Evolutionary conservation across 2,329 filamentous ascomycete genomes (phyloP), one percentile per base, ranked within the genome.

Genomic region (Pseudogymnoascus sp.): DNA sequence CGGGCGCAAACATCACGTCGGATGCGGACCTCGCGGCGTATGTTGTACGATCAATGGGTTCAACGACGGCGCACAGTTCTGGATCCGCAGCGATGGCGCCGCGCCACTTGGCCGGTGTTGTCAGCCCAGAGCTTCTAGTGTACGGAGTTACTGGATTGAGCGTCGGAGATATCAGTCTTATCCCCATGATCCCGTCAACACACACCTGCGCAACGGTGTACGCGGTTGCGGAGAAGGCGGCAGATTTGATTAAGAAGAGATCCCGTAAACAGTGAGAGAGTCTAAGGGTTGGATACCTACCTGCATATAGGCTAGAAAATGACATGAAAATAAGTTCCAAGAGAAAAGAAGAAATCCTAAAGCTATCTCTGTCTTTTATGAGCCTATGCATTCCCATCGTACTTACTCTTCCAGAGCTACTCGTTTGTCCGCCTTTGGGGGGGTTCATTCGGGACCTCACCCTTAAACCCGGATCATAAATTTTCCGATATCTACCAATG

Each of bases 31-130:
- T 73, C 8, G 64, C 60, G 8, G 66, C 67, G 26, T 72, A 67
- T 62, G 61, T 73, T 40, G 72, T 69, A 62, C 46, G 66, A 28
- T 69, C 53, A 40, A 67, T 78, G 8, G 56, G 26, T 72, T 75
- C 64, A 75, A 68, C 75, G 2, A 75, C 76, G 62, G 78, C 77
- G 65, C 77, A 80, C 70, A 73, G 5, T 35, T 56, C 50, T 19
- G 77, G 67, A 6, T 64, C 64, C 6, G 62, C 59, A 40, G 60
- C 65, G n/a, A 68, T 65, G 65, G 59, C 56, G 6, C 63, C 66
- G 1, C 56, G 60, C 37, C 59, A 65, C 22, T 14, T 62, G 33
- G 67, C 66, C 3, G 67, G 67, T 50, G 65, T 66, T 12, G 67
- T 68, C 22, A 64, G 66, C 63, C 28, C 46, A 10, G 62, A 64